These are phyloP conservation scores for Pseudopithomyces chartarum DNA, from an alignment of 2,329 filamentous ascomycete species.

Conservation along the genomic window DNA sequence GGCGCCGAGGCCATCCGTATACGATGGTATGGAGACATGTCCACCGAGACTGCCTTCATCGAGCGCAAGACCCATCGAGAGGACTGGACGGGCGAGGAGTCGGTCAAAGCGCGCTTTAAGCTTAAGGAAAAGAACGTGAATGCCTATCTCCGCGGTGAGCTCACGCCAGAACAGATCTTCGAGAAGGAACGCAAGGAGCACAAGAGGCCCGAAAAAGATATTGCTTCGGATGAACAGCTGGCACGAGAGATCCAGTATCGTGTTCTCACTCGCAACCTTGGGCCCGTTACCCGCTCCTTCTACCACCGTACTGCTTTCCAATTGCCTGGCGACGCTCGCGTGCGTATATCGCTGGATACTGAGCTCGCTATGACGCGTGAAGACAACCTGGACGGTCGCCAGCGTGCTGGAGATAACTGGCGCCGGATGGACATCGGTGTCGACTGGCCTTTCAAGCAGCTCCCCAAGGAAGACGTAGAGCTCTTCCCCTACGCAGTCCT, in stretches of 20 bases:
- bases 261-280: slow-evolving; percentile 81
- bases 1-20: slow-evolving; percentile 95
- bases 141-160: slow-evolving; percentile 79
- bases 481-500: slow-evolving; percentile 95
- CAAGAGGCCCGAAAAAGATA: slow-evolving; percentile 90
- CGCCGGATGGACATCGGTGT: slow-evolving; percentile 96
- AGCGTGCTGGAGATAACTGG: slow-evolving; percentile 86
- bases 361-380: slow-evolving; percentile 94
- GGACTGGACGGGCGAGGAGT: slow-evolving; percentile 99
- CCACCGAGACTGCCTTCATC: slow-evolving; percentile 91
- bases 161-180: slow-evolving; percentile 87
- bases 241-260: slow-evolving; percentile 94
- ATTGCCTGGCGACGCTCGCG: slow-evolving; percentile 91
- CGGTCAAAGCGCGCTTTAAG: slow-evolving; percentile 93
- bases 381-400: slow-evolving; percentile 85
- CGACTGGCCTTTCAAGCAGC: slow-evolving; percentile 89
- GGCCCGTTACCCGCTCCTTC: slow-evolving; percentile 91
- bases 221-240: slow-evolving; percentile 86
- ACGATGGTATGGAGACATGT: slow-evolving; percentile 97
- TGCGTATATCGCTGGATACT: slow-evolving; percentile 95
- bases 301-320: slow-evolving; percentile 99
- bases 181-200: slow-evolving; percentile 95
- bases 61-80: slow-evolving; percentile 98
- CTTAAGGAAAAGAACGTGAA: slow-evolving; percentile 99
- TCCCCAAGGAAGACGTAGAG: slow-evolving; percentile 82